These are phyloP conservation scores for Wallacemonas collosoma DNA, from an alignment of 208 protist genomes.

Conservation along the genomic window DNA sequence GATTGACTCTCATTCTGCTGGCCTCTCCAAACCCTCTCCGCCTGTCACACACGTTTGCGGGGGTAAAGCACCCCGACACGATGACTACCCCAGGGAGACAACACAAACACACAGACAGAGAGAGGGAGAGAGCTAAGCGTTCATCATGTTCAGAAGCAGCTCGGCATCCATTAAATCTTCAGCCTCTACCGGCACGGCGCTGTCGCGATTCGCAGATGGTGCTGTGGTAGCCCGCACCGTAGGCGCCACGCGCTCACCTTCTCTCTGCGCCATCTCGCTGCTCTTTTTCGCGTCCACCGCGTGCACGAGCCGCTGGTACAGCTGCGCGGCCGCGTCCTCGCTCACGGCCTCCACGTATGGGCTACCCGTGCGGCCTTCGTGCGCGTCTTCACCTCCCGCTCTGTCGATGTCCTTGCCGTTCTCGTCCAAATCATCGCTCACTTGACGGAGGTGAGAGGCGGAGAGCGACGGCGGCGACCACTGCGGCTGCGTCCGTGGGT, in stretches of 20 bases:
- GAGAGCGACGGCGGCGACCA: slow-evolving; percentile 68
- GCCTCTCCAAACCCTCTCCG: no score
- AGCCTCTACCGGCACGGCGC: slow-evolving; percentile 39
- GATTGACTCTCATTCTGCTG: background rate
- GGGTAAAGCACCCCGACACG: no score
- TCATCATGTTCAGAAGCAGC: slow-evolving; percentile 24
- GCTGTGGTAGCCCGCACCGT: no score
- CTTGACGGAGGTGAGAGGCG: slow-evolving; percentile 23
- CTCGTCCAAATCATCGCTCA: background rate
- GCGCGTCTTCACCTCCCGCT: background rate
- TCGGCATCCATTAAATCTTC: slow-evolving; percentile 36
- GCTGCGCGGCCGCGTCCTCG: slow-evolving; percentile 17
- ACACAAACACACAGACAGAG: background rate
- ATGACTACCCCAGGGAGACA: background rate
- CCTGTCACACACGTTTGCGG: no score
- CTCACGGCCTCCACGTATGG: slow-evolving; percentile 12
- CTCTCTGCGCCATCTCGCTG: slow-evolving; percentile 4
- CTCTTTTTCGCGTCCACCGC: background rate
- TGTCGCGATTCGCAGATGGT: no score
- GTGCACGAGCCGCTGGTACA: slow-evolving; percentile 25
- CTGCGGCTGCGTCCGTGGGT: slow-evolving; percentile 69
- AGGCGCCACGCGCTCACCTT: slow-evolving; percentile 36
- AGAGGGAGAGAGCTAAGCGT: background rate
- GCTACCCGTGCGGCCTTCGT: background rate
- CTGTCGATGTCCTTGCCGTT: background rate